phyloP scores from a whole-genome alignment of 169 alveolate genomes.

The Cryptosporidium felis region DNA sequence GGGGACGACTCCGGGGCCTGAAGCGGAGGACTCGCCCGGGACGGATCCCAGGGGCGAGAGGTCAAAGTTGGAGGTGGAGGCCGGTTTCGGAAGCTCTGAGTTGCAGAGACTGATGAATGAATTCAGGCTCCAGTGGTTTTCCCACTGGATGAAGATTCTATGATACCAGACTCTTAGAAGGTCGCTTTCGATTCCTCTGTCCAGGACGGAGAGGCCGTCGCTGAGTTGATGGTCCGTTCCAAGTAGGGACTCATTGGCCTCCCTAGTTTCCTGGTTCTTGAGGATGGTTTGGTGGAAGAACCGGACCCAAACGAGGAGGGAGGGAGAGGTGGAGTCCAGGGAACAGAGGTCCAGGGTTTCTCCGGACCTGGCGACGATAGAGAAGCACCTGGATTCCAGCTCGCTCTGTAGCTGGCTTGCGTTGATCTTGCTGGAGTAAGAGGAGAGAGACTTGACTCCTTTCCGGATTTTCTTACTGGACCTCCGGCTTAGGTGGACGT shows the following conservation, averaged over 20 bases:
- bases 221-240: not conserved
- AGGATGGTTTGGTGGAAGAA: constrained; percentile 63
- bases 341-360: constrained; percentile 45
- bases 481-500: not conserved
- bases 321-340: constrained; percentile 50
- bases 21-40: not conserved
- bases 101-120: constrained; percentile 27
- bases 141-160: constrained; percentile 61
- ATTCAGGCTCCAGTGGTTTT: constrained; percentile 57
- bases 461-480: not conserved
- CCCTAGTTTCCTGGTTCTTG: constrained; percentile 43
- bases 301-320: constrained; percentile 25
- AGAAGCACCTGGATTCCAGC: constrained; percentile 52
- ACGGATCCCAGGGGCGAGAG: not conserved
- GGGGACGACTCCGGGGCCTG: not conserved
- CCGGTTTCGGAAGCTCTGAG: constrained; percentile 12
- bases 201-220: not conserved
- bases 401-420: constrained; percentile 10
- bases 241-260: not conserved
- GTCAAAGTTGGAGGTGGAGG: not conserved
- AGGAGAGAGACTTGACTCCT: not conserved
- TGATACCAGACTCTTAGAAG: constrained; percentile 57
- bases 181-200: constrained; percentile 56
- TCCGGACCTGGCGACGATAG: constrained; percentile 8
- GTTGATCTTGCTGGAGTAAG: not conserved